phyloP scores from a whole-genome alignment of 225 moss, liverwort and hornwort species.

The Bryoerythrophyllum caledonicum region DNA sequence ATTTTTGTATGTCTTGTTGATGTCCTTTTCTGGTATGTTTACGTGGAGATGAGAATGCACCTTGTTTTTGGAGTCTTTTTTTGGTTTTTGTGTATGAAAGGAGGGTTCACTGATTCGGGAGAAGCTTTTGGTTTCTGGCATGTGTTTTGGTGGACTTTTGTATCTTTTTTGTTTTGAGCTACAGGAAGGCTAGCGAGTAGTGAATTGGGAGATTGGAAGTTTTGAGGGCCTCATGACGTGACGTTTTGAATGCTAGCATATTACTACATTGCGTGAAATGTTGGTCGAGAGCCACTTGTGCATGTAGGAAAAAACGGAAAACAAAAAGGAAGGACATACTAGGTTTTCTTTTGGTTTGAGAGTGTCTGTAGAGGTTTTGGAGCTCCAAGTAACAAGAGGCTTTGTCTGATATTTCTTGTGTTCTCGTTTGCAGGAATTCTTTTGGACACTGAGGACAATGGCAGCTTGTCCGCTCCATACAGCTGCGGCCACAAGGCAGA shows the following conservation, averaged over 20 bases:
- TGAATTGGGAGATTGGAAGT: background rate
- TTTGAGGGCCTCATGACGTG: background rate
- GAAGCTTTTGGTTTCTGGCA: background rate
- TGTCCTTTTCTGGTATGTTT: background rate
- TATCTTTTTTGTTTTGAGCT: background rate
- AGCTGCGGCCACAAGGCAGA: slow-evolving; percentile 31
- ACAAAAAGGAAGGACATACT: background rate
- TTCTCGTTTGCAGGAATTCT: slow-evolving; percentile 8
- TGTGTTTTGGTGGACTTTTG: no score
- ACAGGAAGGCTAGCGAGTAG: background rate
- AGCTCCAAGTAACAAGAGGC: no score
- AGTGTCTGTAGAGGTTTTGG: background rate
- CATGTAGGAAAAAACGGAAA: background rate
- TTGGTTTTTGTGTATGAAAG: background rate
- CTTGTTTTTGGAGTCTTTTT: background rate
- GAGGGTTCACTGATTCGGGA: no score
- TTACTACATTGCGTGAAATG: no score
- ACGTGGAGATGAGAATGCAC: background rate
- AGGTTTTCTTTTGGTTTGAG: background rate
- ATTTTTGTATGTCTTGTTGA: background rate
- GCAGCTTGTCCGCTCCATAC: slow-evolving; percentile 39
- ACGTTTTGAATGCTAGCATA: no score
- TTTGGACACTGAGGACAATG: slow-evolving; percentile 21
- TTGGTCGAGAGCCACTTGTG: no score
- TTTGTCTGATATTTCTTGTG: slow-evolving; percentile 6